Evolutionary conservation across 257 asterid genomes (phyloP).

Genomic region (Osmanthus fragrans): DNA sequence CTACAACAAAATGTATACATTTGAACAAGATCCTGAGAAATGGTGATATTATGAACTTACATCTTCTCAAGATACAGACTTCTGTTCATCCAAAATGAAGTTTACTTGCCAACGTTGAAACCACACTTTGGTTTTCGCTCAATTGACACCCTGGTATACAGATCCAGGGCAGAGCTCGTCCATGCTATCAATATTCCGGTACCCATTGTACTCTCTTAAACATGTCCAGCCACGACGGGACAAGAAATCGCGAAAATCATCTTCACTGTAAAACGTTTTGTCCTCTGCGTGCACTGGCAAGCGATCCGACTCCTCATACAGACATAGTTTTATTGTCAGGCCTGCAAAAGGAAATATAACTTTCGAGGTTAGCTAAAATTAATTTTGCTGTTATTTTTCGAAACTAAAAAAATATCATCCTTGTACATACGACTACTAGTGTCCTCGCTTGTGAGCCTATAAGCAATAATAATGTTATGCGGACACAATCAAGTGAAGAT

Average conservation of each 20-base stretch:
- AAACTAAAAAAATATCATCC: too few relatives aligned
- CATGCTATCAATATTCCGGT: constrained; percentile 55
- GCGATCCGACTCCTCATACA: constrained; percentile 57
- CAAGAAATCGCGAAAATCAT: constrained; percentile 64
- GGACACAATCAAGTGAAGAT: too few relatives aligned
- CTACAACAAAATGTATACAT: background rate
- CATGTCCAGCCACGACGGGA: constrained; percentile 71
- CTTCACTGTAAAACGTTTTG: constrained; percentile 66
- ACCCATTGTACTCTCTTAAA: constrained; percentile 65
- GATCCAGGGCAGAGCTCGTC: constrained; percentile 77
- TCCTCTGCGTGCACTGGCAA: constrained; percentile 65
- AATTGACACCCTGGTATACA: constrained; percentile 56
- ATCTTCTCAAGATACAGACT: background rate
- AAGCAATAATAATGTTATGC: too few relatives aligned
- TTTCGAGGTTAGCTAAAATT: background rate
- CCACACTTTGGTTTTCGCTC: background rate
- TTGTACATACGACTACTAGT: too few relatives aligned
- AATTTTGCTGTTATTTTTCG: too few relatives aligned
- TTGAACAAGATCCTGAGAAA: background rate
- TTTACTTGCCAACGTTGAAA: background rate
- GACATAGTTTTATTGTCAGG: constrained; percentile 58
- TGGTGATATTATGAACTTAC: background rate
- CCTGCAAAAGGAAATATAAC: constrained; percentile 39
- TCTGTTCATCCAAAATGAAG: background rate
- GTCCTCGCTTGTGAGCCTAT: too few relatives aligned